A percentile compares a stretch with the other conserved stretches of the same genome.
Evolutionary conservation across 2,329 filamentous ascomycete genomes (phyloP).

Genomic region (Fusarium begoniae): DNA sequence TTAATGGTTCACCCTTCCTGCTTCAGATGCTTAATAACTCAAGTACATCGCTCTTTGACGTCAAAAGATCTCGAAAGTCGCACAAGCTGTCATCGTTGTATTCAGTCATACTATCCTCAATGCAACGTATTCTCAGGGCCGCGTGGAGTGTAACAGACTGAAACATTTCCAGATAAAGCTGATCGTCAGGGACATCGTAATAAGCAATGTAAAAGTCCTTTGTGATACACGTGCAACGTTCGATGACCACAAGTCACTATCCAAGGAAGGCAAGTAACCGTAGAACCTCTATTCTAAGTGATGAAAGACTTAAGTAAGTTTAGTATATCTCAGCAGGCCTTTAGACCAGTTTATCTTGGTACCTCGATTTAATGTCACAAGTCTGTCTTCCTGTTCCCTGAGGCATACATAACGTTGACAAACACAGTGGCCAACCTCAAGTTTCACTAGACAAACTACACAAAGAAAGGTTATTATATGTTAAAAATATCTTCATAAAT

Average conservation of each 20-base stretch:
- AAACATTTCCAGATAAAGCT: conserved; percentile 4
- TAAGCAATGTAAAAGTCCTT: background rate
- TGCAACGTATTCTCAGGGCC: conserved; percentile 24
- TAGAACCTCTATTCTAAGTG: background rate
- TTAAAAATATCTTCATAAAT: conserved; percentile 25
- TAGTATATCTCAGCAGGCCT: background rate
- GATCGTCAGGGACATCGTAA: conserved; percentile 12
- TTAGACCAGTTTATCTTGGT: background rate
- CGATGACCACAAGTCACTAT: background rate
- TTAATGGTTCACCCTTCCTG: background rate
- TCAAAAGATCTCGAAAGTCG: background rate
- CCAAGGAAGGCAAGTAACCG: too few species aligned
- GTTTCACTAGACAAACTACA: background rate
- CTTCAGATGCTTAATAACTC: accelerated
- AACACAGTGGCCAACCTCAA: background rate
- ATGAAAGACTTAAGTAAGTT: background rate
- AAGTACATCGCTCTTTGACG: too few species aligned
- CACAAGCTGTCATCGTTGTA: background rate
- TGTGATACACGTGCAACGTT: background rate
- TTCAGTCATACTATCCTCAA: background rate
- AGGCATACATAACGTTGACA: too few species aligned
- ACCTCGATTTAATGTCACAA: too few species aligned
- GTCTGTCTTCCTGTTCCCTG: too few species aligned
- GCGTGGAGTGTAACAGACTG: conserved; percentile 11
- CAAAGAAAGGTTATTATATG: background rate